A percentile compares a stretch with the other conserved stretches of the same genome.
Conservation (phyloP, 306 rosid species). For the Gastrolobium bilobum region DNA sequence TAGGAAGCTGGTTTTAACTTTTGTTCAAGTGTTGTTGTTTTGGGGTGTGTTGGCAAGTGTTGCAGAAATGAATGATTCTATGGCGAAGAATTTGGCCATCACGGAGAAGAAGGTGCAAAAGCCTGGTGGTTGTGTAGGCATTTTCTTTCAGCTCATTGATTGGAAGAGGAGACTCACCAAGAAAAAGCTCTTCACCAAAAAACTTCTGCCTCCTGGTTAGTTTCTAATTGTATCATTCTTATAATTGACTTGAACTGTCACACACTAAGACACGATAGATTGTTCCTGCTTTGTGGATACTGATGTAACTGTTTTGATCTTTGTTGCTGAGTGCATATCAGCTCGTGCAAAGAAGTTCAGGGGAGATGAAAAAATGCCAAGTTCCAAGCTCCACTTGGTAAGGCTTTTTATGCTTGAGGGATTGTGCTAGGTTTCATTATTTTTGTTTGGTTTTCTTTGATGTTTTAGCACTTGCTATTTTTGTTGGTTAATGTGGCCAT, state of each 20-base stretch:
- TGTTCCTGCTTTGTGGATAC: constrained; percentile 30
- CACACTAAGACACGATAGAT: too few relatives aligned
- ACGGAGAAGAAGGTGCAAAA: constrained; percentile 73
- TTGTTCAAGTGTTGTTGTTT: not conserved
- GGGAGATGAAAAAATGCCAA: constrained; percentile 82
- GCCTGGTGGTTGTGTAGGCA: constrained; percentile 87
- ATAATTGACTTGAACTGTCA: not conserved
- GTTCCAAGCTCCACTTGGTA: constrained; percentile 84
- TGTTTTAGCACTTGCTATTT: constrained; percentile 28
- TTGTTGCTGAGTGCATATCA: constrained; percentile 49
- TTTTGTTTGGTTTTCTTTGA: constrained; percentile 17
- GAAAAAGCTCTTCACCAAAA: constrained; percentile 88
- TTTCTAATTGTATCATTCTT: constrained; percentile 14
- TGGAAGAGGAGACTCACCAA: constrained; percentile 86
- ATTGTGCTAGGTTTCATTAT: not conserved
- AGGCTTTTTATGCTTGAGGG: constrained; percentile 1
- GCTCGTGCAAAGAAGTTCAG: constrained; percentile 75
- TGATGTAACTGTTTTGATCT: constrained; percentile 45
- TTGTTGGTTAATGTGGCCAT: constrained; percentile 29
- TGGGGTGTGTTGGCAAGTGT: constrained; percentile 36
- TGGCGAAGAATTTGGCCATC: constrained; percentile 67
- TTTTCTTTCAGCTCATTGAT: constrained; percentile 93
- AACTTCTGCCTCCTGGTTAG: constrained; percentile 82
- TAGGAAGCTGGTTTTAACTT: constrained; percentile 40
- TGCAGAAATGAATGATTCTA: constrained; percentile 69